Base-by-base conservation (phyloP, 1,139 yeast species). In the Pichia sp. region DNA sequence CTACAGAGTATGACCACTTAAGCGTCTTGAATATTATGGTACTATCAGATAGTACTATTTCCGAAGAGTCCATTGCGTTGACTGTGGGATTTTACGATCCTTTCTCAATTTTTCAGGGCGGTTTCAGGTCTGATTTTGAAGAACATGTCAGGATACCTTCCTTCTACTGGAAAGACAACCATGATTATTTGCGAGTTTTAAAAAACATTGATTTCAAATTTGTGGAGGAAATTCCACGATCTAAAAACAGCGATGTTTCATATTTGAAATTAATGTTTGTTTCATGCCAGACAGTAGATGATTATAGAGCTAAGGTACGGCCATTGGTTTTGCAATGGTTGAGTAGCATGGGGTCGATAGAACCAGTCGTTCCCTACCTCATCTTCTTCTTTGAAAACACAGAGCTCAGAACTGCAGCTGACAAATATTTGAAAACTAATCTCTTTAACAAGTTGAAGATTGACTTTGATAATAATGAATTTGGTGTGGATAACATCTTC, bases 311-410 rank as follows among this genome's bases (percentile, higher is more conserved):
- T 0, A 87, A 85, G 62, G 91, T 86, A 0, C 78, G 99, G 49
- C 95, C 95, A 1, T 75, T 90, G 63, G 80, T 92, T 34, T 77
- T 79, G 53, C 95, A 87, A 64, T 93, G 99, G 99, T 73, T 88
- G 40, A 74, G 75, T 51, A 71, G 77, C 51, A 80, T 85, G 49
- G 73, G 67, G 54, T 70, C 64, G 46, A 69, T 64, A 46, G 71
- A 74, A 57, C 78, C 79, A 41, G 77, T 79, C 1, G 71, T 83
- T 9, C 88, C 85, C 56, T 87, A 93, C 87, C 73, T 81, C 61
- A 76, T 90, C 17, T 71, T 89, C 0, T 75, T 82, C 55, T 82
- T 78, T 63, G 79, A 75, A 34, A 68, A 70, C 31, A 75, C 76
- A 48, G 65, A 64, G 29, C 46, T 51, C 6, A 59, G 55, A 36